Evolutionary conservation across 805 yeast genomes (phyloP).

Genomic region (Kazachstania taianensis): DNA sequence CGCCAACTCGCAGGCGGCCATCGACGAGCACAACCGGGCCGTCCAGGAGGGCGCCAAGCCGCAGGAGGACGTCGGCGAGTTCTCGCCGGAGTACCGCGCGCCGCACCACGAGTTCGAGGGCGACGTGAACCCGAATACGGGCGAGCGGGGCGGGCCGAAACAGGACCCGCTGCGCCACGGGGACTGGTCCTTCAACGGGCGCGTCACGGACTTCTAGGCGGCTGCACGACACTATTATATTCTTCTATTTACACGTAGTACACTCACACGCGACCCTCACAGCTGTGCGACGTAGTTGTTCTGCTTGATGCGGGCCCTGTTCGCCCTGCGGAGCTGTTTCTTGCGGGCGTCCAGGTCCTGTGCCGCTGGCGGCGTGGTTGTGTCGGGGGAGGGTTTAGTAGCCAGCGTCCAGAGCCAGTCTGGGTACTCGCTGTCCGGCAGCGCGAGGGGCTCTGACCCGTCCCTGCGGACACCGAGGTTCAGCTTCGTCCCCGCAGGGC

Average conservation of each 20-base stretch:
- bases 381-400: background rate
- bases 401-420: conserved; percentile 81
- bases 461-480: conserved; percentile 64
- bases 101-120: conserved; percentile 95
- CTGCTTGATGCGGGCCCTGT: conserved; percentile 61
- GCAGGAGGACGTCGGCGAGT: conserved; percentile 45
- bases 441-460: conserved; percentile 83
- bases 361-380: background rate
- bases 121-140: conserved; percentile 83
- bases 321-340: conserved; percentile 56
- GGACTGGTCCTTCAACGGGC: conserved; percentile 91
- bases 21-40: conserved; percentile 58
- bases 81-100: conserved; percentile 60
- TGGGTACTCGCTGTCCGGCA: conserved; percentile 84
- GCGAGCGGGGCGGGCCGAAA: conserved; percentile 95
- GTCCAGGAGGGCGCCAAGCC: conserved; percentile 26
- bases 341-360: conserved; percentile 34
- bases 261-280: background rate
- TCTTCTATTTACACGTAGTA: background rate
- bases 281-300: conserved; percentile 49
- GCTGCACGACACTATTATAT: background rate
- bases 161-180: conserved; percentile 90
- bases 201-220: conserved; percentile 81
- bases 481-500: conserved; percentile 63
- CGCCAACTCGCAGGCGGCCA: conserved; percentile 70